Base-by-base conservation (phyloP, 1,284 basidiomycete species). In the Irpex lacteus region DNA sequence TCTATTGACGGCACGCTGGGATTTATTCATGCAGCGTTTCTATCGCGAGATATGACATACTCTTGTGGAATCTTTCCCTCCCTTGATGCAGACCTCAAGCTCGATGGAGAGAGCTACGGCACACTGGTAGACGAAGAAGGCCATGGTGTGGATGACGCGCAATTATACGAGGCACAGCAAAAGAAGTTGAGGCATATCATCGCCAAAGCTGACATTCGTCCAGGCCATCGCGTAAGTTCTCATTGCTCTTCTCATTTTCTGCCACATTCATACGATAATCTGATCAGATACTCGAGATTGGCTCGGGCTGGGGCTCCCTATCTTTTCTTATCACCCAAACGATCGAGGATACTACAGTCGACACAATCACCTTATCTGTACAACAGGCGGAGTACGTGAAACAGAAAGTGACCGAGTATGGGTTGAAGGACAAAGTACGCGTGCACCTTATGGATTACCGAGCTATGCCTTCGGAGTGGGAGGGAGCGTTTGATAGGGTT, bases 401-500 rank as follows among this genome's bases (percentile, higher is more conserved):
- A 55, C 78, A 86, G 65, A 81, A 88, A 5, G 87, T 93, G 64
- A 76, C 75, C 26, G 67, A 65, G 47, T 60, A 49, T 5, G 54
- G 55, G 6, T 37, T 89, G n/a, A 71, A 78, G 34, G 79, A 81
- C 15, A 70, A 84, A 19, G 85, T 95, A 60, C 80, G 75, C 9
- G 89, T 94, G 7, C 91, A 94, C 75, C 76, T 93, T 36, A 84
- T 94, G 82, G 92, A 94, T 72, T 95, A 93, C 72, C 77, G 85
- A 18, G 77, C 80, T 59, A 84, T 91, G 80, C 89, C 89, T 1
- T 61, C 73, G 0, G 82, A 83, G 38, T 92, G 90, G 89, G 76
- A 82, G 63, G 82, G 83, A 26, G 68, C 74, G 6, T 93, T 94
- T 71, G 91, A 93, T 72, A 77, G 91, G 2, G 80, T 94, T 9